phyloP scores from a whole-genome alignment of 768 basidiomycete genomes.

The Pleurotus tuoliensis region DNA sequence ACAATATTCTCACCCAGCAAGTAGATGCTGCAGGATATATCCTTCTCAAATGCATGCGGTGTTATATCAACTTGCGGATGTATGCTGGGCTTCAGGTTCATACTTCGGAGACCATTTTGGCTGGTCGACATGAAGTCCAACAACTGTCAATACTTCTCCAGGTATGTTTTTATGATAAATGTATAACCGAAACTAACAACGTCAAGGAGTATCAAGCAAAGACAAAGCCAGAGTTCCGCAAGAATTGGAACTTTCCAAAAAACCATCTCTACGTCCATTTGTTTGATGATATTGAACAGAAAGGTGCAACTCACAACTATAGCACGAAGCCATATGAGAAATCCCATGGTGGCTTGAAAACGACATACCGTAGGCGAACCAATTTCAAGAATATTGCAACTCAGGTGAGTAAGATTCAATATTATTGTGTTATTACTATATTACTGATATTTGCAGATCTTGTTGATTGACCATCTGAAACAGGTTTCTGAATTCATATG shows the following conservation, averaged over 20 bases:
- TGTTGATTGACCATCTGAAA: conserved; percentile 13
- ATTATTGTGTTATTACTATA: neutral
- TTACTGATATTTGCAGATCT: conserved; percentile 12
- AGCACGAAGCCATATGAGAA: conserved; percentile 29
- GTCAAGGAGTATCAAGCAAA: conserved; percentile 3
- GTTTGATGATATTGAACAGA: conserved; percentile 25
- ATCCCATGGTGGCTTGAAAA: conserved; percentile 24
- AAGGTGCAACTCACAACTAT: conserved; percentile 27
- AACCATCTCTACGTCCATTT: conserved; percentile 28
- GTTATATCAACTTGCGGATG: conserved; percentile 27
- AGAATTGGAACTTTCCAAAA: conserved; percentile 34
- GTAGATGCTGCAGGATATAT: conserved; percentile 15
- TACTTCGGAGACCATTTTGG: conserved; percentile 20
- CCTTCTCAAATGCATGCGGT: conserved; percentile 23
- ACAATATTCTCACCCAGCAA: conserved; percentile 16
- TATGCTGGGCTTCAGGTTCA: conserved; percentile 27
- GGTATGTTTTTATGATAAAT: conserved; percentile 12
- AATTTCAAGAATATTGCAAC: conserved; percentile 29
- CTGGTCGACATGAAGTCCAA: conserved; percentile 14
- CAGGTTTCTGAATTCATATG: conserved; percentile 9
- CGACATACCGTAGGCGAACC: conserved; percentile 20
- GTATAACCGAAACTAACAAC: neutral
- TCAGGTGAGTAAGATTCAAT: conserved; percentile 20
- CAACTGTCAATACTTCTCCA: conserved; percentile 16
- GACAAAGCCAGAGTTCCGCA: conserved; percentile 9